Conservation (phyloP, 202 grass and related monocot genomes). For the Setaria italica region DNA sequence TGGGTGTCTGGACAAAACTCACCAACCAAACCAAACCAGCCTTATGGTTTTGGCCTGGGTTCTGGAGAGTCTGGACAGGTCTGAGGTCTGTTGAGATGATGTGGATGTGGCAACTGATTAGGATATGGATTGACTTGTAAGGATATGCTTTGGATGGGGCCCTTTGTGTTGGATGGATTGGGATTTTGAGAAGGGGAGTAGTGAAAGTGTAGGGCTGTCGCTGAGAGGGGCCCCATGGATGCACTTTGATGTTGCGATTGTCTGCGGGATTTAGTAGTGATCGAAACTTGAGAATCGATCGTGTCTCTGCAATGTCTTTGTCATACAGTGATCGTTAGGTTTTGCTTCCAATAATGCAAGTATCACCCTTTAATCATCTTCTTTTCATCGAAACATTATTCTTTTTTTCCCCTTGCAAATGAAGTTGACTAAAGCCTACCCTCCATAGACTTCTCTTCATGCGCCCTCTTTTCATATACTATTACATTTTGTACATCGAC, state of each 20-base stretch:
- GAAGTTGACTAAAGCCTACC: neutral
- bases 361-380: neutral
- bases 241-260: neutral
- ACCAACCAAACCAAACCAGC: constrained; percentile 41
- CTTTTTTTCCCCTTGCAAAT: neutral
- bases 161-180: constrained; percentile 24
- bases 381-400: neutral
- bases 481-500: too few species aligned
- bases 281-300: constrained; percentile 10
- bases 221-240: neutral
- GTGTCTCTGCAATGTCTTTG: neutral
- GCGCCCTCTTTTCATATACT: too few species aligned
- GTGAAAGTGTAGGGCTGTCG: constrained; percentile 35
- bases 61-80: constrained; percentile 36
- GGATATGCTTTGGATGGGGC: constrained; percentile 31
- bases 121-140: constrained; percentile 77
- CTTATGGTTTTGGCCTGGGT: constrained; percentile 23
- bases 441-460: too few species aligned
- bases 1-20: constrained; percentile 42
- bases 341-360: neutral
- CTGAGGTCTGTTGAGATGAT: constrained; percentile 2
- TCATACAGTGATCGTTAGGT: neutral
- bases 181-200: constrained; percentile 18
- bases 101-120: constrained; percentile 51
- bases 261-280: neutral